A percentile compares a stretch with the other conserved stretches of the same genome.
These are phyloP conservation scores for Myxozyma neotropica DNA, from an alignment of 805 yeast genomes.

Conservation along the genomic window DNA sequence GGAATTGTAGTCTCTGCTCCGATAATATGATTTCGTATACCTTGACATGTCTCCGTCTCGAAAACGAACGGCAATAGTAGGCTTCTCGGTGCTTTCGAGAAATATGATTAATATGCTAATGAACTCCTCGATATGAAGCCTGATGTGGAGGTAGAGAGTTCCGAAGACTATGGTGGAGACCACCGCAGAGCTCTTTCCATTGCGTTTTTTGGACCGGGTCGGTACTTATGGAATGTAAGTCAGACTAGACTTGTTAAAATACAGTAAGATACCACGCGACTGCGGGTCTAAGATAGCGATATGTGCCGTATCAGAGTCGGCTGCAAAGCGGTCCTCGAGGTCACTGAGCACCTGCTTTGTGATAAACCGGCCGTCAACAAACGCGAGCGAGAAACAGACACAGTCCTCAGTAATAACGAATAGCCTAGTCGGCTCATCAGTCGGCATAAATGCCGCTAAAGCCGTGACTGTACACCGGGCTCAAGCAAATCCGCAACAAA, in stretches of 20 bases:
- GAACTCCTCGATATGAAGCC: slow-evolving; percentile 28
- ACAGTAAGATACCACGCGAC: slow-evolving; percentile 25
- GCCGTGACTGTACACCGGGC: slow-evolving; percentile 18
- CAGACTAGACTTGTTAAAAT: slow-evolving; percentile 20
- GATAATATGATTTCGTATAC: slow-evolving; percentile 20
- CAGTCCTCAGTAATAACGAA: slow-evolving; percentile 30
- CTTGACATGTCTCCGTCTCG: slow-evolving; percentile 32
- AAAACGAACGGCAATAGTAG: slow-evolving; percentile 30
- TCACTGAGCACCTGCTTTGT: slow-evolving; percentile 23
- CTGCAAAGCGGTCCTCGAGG: slow-evolving; percentile 26
- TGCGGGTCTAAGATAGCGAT: slow-evolving; percentile 26
- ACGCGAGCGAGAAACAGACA: slow-evolving; percentile 19
- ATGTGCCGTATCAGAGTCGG: slow-evolving; percentile 28
- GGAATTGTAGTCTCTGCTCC: slow-evolving; percentile 15
- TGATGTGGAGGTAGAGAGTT: slow-evolving; percentile 16
- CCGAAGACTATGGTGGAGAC: slow-evolving; percentile 1
- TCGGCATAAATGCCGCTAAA: slow-evolving; percentile 20
- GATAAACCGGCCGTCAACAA: slow-evolving; percentile 12
- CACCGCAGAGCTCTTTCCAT: background rate
- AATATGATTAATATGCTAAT: slow-evolving; percentile 22
- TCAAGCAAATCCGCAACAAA: slow-evolving; percentile 27
- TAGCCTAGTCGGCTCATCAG: slow-evolving; percentile 18
- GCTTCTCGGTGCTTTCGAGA: slow-evolving; percentile 11
- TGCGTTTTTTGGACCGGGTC: slow-evolving; percentile 5
- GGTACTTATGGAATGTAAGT: slow-evolving; percentile 25